phyloP scores from a whole-genome alignment of 805 yeast genomes.

The Cyberlindnera sargentensis region DNA sequence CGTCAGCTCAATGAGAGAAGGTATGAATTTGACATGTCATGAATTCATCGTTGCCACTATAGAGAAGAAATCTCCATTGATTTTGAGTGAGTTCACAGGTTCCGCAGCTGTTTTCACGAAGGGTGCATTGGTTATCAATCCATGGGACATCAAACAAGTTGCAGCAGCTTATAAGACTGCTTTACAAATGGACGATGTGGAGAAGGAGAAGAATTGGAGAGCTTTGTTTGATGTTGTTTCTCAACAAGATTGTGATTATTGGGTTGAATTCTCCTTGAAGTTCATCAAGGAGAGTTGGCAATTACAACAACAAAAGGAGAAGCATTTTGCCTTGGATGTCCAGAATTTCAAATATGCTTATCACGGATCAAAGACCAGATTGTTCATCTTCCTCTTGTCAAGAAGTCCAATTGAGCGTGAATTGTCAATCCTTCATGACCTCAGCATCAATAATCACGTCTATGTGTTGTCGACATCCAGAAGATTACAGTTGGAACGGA shows the following conservation, averaged over 20 bases:
- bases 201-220: constrained; percentile 56
- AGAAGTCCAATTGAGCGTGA: constrained; percentile 58
- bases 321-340: constrained; percentile 26
- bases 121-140: constrained; percentile 77
- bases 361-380: constrained; percentile 28
- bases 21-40: constrained; percentile 94
- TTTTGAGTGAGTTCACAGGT: constrained; percentile 91
- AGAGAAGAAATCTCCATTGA: constrained; percentile 69
- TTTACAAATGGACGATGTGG: constrained; percentile 57
- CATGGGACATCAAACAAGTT: constrained; percentile 76
- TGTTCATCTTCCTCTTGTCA: constrained; percentile 39
- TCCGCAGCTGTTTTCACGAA: constrained; percentile 70
- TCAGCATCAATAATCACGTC: constrained; percentile 52
- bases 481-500: constrained; percentile 55
- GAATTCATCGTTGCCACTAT: constrained; percentile 78
- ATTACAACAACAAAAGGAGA: constrained; percentile 36
- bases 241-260: constrained; percentile 62
- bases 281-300: constrained; percentile 49
- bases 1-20: constrained; percentile 91
- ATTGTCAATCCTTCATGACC: constrained; percentile 48
- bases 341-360: constrained; percentile 24
- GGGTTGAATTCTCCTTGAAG: constrained; percentile 58
- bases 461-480: constrained; percentile 65
- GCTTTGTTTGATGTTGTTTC: constrained; percentile 50
- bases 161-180: constrained; percentile 56